Base-by-base conservation (phyloP, 176 grass and related monocot species). In the Panicum miliaceum region DNA sequence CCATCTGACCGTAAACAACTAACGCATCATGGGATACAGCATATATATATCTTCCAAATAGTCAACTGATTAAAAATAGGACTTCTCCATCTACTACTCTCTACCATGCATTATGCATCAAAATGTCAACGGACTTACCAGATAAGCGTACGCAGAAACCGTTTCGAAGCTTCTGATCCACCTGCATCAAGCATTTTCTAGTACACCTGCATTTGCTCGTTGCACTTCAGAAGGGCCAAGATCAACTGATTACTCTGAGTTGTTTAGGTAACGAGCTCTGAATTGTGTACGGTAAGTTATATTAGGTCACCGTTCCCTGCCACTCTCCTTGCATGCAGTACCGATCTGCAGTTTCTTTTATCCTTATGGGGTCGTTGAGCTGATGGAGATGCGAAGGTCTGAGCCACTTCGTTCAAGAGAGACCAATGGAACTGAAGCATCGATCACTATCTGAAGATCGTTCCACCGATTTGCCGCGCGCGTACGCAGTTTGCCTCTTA, bases 391-490 rank as follows among this genome's bases (percentile, higher is more conserved):
- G 72, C 29, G 53, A 77, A 37, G 10, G 18, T 38, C 7, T 4
- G 42, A 16, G 29, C 70, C 14, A 34, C 16, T 32, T 29, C 19
- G 8, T 43, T 13, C n/a, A n/a, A 32, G 29, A 66, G 20, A 12
- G 32, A 36, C 68, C 60, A 75, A 84, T 61, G 20, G 3, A 60
- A 60, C 7, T 25, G 35, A 56, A 34, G 41, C 71, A 43, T 23
- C 53, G 0, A 72, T 67, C 46, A 20, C 16, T 3, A 4, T 47
- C 43, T 43, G 19, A 64, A 72, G 53, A 83, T 45, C n/a, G n/a
- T n/a, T n/a, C 54, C 12, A 71, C 43, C 83, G 83, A 78, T 71
- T 78, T 65, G 65, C 84, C 65, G 84, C 88, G 7, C 64, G 78
- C 29, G 29, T 32, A 32, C 29, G 29, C 88, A 3, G 65, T 52